A percentile compares a stretch with the other conserved stretches of the same genome.
Evolutionary conservation across 805 yeast species (phyloP).

Genomic region (Blastobotrys peoriensis): DNA sequence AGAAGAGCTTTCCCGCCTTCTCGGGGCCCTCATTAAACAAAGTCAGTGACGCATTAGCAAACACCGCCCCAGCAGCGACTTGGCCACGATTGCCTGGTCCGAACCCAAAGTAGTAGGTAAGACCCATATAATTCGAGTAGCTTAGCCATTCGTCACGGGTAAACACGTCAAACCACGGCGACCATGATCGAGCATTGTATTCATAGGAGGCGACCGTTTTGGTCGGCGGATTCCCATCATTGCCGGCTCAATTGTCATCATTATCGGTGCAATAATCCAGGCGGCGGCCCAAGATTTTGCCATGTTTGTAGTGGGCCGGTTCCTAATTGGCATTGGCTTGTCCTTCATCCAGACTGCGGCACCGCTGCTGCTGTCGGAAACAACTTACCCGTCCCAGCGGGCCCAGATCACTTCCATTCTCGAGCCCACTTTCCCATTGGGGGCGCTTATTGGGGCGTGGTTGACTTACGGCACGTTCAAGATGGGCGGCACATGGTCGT

Average conservation of each 20-base stretch:
- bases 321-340: constrained; percentile 66
- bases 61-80: constrained; percentile 38
- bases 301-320: constrained; percentile 66
- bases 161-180: constrained; percentile 34
- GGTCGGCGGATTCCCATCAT: constrained; percentile 62
- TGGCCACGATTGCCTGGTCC: constrained; percentile 27
- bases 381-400: constrained; percentile 57
- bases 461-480: constrained; percentile 58
- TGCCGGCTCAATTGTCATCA: constrained; percentile 48
- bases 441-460: constrained; percentile 76
- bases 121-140: constrained; percentile 21
- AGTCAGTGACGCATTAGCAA: constrained; percentile 44
- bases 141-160: constrained; percentile 27
- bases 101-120: constrained; percentile 23
- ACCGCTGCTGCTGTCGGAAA: constrained; percentile 74
- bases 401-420: constrained; percentile 54
- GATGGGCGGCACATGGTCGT: constrained; percentile 35
- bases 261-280: constrained; percentile 52
- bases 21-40: constrained; percentile 38
- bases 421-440: constrained; percentile 66
- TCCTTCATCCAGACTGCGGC: constrained; percentile 71
- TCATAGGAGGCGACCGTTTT: constrained; percentile 46
- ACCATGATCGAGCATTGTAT: constrained; percentile 41
- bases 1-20: constrained; percentile 34
- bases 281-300: constrained; percentile 39